Evolutionary conservation across 345 rosid species (phyloP).

Genomic region (sweet orange (Citrus sinensis)): DNA sequence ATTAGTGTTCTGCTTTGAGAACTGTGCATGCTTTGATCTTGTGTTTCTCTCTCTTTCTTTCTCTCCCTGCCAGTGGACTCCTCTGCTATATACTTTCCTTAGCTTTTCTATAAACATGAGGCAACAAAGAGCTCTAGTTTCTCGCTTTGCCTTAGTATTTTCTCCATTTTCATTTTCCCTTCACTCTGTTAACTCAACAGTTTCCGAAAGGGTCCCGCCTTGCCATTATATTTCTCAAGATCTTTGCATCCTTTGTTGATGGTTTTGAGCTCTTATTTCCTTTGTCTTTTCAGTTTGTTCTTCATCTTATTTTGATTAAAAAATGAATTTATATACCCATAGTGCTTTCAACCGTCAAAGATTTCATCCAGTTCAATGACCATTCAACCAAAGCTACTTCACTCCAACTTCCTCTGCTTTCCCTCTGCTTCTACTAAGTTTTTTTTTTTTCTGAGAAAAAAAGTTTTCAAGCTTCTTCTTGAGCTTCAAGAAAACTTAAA

Average conservation of each 20-base stretch:
- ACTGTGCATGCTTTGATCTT: slow-evolving; percentile 34
- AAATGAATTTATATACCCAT: no score
- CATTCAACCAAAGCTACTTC: neutral
- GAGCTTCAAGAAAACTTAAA: neutral
- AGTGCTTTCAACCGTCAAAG: neutral
- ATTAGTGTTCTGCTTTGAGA: slow-evolving; percentile 37
- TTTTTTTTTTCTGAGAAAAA: neutral
- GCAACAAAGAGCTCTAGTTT: slow-evolving; percentile 8
- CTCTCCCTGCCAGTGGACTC: neutral
- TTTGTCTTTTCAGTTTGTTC: slow-evolving; percentile 14
- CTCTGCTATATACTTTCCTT: slow-evolving; percentile 17
- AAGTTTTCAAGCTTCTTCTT: neutral
- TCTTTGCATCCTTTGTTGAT: slow-evolving; percentile 4
- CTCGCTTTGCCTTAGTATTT: neutral
- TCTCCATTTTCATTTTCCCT: slow-evolving; percentile 11
- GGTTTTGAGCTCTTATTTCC: slow-evolving; percentile 10
- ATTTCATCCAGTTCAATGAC: neutral
- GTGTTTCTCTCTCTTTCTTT: slow-evolving; percentile 11
- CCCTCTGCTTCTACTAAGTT: neutral
- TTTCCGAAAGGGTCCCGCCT: slow-evolving; percentile 24
- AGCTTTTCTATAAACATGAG: slow-evolving; percentile 26
- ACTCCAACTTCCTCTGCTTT: slow-evolving; percentile 5
- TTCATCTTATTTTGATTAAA: slow-evolving; percentile 1
- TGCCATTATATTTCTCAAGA: neutral
- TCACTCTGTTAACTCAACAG: neutral